Conservation (phyloP, 1,284 basidiomycete genomes). For the Microbotryomycetes sp. region DNA sequence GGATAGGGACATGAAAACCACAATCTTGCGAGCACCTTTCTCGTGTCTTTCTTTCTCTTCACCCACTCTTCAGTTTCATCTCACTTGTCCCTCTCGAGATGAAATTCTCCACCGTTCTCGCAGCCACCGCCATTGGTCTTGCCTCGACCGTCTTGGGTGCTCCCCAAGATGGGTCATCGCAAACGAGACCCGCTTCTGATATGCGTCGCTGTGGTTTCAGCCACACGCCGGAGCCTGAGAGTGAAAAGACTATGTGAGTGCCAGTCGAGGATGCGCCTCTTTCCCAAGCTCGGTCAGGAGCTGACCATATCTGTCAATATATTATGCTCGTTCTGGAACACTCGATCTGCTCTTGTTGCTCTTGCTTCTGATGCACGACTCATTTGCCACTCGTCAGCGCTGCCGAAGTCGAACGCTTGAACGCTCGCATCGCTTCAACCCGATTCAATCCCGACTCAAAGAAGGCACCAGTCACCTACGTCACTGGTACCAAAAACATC, state of each 20-base stretch:
- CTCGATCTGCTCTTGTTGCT: too few species aligned
- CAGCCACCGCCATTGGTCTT: neutral
- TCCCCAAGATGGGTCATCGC: neutral
- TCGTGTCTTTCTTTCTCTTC: neutral
- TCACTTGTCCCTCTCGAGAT: neutral
- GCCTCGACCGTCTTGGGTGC: neutral
- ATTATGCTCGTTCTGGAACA: too few species aligned
- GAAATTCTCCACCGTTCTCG: neutral
- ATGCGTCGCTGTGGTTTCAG: neutral
- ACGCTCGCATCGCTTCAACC: conserved; percentile 2
- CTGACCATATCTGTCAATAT: too few species aligned
- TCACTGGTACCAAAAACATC: neutral
- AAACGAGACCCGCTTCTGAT: neutral
- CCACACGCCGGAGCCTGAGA: neutral
- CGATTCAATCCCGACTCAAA: neutral
- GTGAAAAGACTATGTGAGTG: neutral
- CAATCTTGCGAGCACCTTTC: neutral
- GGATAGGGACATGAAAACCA: neutral
- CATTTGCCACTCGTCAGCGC: neutral
- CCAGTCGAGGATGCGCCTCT: too few species aligned
- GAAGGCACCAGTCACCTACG: neutral
- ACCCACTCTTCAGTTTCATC: neutral
- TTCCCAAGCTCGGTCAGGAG: too few species aligned
- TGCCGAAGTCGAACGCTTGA: neutral
- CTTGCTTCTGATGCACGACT: neutral